Evolutionary conservation across 1,284 basidiomycete species (phyloP).

Genomic region (Erythrobasidium hasegawianum): DNA sequence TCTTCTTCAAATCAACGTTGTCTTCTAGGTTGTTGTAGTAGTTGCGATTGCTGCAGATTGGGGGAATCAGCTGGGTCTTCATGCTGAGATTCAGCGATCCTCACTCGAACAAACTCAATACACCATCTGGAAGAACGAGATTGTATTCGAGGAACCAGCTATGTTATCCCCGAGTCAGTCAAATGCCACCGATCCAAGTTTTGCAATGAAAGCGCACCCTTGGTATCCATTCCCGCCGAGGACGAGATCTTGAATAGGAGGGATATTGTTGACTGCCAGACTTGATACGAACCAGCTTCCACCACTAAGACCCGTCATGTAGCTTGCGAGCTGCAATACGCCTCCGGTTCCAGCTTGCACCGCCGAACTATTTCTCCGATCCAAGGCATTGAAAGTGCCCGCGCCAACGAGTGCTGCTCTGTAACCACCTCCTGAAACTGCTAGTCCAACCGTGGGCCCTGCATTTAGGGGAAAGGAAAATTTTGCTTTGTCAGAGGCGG

Average conservation of each 20-base stretch:
- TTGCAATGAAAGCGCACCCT: slow-evolving; percentile 9
- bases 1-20: slow-evolving; percentile 39
- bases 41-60: slow-evolving; percentile 7
- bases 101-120: background rate
- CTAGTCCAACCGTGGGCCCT: slow-evolving; percentile 33
- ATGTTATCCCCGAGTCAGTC: background rate
- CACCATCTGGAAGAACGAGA: slow-evolving; percentile 33
- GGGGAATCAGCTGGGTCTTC: background rate
- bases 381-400: slow-evolving; percentile 58
- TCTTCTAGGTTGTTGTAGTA: slow-evolving; percentile 31
- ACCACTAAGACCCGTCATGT: slow-evolving; percentile 63
- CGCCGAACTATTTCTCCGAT: slow-evolving; percentile 59
- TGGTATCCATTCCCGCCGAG: slow-evolving; percentile 33
- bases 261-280: slow-evolving; percentile 60
- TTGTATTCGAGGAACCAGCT: slow-evolving; percentile 38
- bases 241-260: slow-evolving; percentile 46
- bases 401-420: slow-evolving; percentile 62
- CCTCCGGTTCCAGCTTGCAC: slow-evolving; percentile 61
- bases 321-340: slow-evolving; percentile 61
- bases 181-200: background rate
- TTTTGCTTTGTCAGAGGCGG: background rate
- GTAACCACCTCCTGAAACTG: slow-evolving; percentile 50
- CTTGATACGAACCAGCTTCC: slow-evolving; percentile 65
- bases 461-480: background rate
- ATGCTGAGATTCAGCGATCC: background rate